Conservation (phyloP, 2,329 filamentous ascomycete species). For the Balansia obtecta region DNA sequence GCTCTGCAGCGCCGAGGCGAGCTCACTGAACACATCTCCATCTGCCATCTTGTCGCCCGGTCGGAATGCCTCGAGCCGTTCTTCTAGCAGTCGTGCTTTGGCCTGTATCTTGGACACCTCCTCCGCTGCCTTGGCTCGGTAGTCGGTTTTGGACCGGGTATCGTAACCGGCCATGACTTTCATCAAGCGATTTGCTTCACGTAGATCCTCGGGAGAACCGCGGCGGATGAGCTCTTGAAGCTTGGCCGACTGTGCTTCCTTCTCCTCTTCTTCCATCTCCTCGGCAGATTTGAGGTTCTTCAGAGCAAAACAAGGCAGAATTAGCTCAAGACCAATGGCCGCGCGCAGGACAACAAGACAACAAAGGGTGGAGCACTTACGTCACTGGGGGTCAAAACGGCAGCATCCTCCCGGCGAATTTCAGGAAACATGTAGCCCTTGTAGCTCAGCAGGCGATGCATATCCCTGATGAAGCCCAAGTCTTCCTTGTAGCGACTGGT, state of each 20-base stretch:
- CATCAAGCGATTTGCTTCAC: slow-evolving; percentile 96
- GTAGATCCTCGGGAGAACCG: slow-evolving; percentile 82
- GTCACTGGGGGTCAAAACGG: slow-evolving; percentile 92
- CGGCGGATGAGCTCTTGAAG: slow-evolving; percentile 90
- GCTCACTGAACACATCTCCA: slow-evolving; percentile 63
- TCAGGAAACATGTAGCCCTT: slow-evolving; percentile 96
- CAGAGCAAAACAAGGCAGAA: background rate
- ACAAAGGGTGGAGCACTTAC: slow-evolving; percentile 41
- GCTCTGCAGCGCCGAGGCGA: slow-evolving; percentile 77
- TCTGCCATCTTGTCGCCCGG: slow-evolving; percentile 66
- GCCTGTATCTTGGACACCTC: slow-evolving; percentile 92
- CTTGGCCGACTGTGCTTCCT: slow-evolving; percentile 92
- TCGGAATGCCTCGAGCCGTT: slow-evolving; percentile 76
- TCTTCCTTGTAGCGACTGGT: slow-evolving; percentile 97
- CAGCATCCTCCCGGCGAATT: slow-evolving; percentile 83
- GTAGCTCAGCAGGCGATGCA: slow-evolving; percentile 91
- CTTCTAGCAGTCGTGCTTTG: slow-evolving; percentile 83
- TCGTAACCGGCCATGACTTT: slow-evolving; percentile 99
- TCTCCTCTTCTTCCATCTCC: slow-evolving; percentile 97
- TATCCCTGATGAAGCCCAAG: slow-evolving; percentile 88
- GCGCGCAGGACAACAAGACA: slow-evolving; percentile 16
- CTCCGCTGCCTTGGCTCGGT: slow-evolving; percentile 91
- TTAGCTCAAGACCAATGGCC: slow-evolving; percentile 4
- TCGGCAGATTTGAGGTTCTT: slow-evolving; percentile 92
- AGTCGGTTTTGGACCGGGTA: slow-evolving; percentile 90